Evolutionary conservation across 2,329 filamentous ascomycete species (phyloP).

Genomic region (Alternaria triticina): DNA sequence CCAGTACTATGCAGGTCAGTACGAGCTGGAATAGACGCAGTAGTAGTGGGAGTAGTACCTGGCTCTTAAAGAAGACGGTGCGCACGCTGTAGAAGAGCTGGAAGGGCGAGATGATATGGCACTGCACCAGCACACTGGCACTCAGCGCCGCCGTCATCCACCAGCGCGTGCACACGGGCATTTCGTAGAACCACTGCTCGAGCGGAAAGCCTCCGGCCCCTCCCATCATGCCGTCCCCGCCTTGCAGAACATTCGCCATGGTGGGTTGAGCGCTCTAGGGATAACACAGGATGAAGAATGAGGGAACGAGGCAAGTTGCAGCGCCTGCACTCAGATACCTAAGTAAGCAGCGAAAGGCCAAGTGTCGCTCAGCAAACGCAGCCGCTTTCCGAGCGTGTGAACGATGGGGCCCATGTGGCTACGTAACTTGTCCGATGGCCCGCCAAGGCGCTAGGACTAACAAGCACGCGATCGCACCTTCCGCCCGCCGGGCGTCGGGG

Average conservation of each 20-base stretch:
- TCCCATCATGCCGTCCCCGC: conserved; percentile 52
- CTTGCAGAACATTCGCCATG: conserved; percentile 56
- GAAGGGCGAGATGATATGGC: conserved; percentile 88
- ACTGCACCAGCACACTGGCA: conserved; percentile 89
- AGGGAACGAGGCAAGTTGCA: background rate
- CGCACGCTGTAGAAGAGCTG: conserved; percentile 97
- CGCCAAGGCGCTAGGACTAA: conserved; percentile 19
- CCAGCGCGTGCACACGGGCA: conserved; percentile 93
- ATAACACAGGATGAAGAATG: background rate
- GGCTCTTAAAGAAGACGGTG: conserved; percentile 87
- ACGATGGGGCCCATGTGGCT: conserved; percentile 22
- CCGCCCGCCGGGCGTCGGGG: background rate
- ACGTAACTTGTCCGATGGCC: conserved; percentile 35
- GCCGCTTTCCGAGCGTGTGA: conserved; percentile 1
- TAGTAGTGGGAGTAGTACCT: conserved; percentile 62
- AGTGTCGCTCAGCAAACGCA: conserved; percentile 8
- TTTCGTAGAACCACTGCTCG: conserved; percentile 98
- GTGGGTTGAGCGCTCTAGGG: background rate
- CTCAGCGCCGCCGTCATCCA: conserved; percentile 94
- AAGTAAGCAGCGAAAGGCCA: conserved; percentile 12
- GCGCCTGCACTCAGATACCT: background rate
- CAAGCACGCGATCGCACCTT: background rate
- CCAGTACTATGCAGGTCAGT: conserved; percentile 76
- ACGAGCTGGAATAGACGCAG: background rate
- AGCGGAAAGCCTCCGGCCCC: conserved; percentile 75